These are phyloP conservation scores for Curvularia verruculosa DNA, from an alignment of 2,329 filamentous ascomycete genomes.

Conservation along the genomic window DNA sequence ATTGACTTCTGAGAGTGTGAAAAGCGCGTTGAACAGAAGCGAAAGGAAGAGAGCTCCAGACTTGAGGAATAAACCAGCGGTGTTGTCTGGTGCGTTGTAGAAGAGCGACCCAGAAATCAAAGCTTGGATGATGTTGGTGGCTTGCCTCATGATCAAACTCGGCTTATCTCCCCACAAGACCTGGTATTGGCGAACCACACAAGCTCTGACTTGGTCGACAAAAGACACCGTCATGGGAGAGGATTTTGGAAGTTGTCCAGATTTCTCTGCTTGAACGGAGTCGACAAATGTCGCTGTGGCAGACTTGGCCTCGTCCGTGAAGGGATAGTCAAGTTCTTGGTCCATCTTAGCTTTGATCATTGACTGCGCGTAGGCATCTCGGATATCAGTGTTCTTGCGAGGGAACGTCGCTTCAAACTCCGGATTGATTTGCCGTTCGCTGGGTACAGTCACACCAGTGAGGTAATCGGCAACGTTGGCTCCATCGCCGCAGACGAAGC, in stretches of 20 bases:
- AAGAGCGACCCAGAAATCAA: conserved; percentile 71
- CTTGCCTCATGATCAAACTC: conserved; percentile 68
- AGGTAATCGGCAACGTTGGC: conserved; percentile 75
- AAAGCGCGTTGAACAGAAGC: conserved; percentile 65
- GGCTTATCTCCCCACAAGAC: conserved; percentile 69
- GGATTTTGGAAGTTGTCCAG: conserved; percentile 58
- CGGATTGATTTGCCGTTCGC: conserved; percentile 49
- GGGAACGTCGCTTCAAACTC: conserved; percentile 52
- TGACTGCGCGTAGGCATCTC: conserved; percentile 57
- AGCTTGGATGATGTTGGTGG: conserved; percentile 63
- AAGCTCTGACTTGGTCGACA: conserved; percentile 58
- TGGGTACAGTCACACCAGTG: conserved; percentile 68
- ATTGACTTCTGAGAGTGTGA: conserved; percentile 70
- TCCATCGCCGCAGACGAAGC: conserved; percentile 68
- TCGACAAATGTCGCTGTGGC: conserved; percentile 59
- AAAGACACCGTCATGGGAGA: conserved; percentile 59
- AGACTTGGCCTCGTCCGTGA: conserved; percentile 52
- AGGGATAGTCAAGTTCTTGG: conserved; percentile 64
- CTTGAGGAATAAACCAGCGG: conserved; percentile 67
- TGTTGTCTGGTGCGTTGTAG: conserved; percentile 65
- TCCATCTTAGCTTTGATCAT: conserved; percentile 59
- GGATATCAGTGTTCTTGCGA: conserved; percentile 52
- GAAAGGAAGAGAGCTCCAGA: conserved; percentile 69
- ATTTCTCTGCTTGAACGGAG: conserved; percentile 61
- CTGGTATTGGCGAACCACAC: conserved; percentile 66